A percentile compares a stretch with the other conserved stretches of the same genome.
These are phyloP conservation scores for Penicillium sp. DNA, from an alignment of 2,329 filamentous ascomycete species.

Conservation along the genomic window DNA sequence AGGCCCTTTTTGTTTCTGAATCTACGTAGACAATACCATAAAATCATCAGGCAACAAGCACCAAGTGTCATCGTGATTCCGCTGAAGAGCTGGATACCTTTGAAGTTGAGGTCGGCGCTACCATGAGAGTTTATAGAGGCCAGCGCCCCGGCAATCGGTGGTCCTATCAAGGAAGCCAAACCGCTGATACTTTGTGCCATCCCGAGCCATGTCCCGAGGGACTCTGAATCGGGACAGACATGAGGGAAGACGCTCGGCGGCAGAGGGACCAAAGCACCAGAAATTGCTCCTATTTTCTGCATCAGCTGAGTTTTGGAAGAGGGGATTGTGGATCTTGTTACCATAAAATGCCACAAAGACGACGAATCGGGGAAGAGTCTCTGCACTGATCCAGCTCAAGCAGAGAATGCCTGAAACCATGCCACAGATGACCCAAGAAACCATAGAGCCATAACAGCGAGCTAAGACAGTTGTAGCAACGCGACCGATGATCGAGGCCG, in stretches of 20 bases:
- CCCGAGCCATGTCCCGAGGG: conserved; percentile 52
- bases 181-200: conserved; percentile 53
- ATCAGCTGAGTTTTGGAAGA: not conserved
- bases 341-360: conserved; percentile 62
- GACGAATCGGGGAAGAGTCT: conserved; percentile 53
- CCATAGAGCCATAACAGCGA: conserved; percentile 58
- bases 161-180: conserved; percentile 51
- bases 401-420: conserved; percentile 42
- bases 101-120: conserved; percentile 34
- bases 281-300: conserved; percentile 49
- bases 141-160: conserved; percentile 52
- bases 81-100: conserved; percentile 51
- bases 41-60: conserved; percentile 29
- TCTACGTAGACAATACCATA: conserved; percentile 24
- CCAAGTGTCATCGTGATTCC: conserved; percentile 46
- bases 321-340: not conserved
- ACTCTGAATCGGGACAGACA: conserved; percentile 49
- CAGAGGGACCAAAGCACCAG: conserved; percentile 62
- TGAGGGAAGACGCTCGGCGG: conserved; percentile 61
- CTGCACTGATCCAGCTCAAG: conserved; percentile 60
- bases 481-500: conserved; percentile 57
- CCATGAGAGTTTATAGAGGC: conserved; percentile 39
- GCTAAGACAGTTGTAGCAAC: conserved; percentile 57
- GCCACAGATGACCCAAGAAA: conserved; percentile 54
- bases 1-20: conserved; percentile 21